These are phyloP conservation scores for Biscutella laevigata DNA, from an alignment of 441 rosid genomes.

Conservation along the genomic window DNA sequence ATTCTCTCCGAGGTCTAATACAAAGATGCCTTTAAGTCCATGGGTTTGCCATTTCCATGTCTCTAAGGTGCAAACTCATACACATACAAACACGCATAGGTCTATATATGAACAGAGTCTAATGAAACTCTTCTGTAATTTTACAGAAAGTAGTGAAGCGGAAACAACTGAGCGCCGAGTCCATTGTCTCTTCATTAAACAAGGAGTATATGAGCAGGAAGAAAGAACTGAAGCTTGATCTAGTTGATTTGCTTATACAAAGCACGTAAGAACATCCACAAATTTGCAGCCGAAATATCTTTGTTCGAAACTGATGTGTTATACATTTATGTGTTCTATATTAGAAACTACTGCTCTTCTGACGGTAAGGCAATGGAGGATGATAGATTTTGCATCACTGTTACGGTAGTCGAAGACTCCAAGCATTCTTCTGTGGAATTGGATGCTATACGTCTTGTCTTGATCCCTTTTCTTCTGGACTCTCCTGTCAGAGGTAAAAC, in stretches of 20 bases:
- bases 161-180: constrained; percentile 39
- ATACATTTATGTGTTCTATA: not conserved
- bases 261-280: constrained; percentile 51
- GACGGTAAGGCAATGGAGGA: constrained; percentile 34
- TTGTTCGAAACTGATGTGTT: constrained; percentile 1
- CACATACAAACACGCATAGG: not conserved
- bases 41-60: constrained; percentile 94
- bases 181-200: constrained; percentile 44
- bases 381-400: constrained; percentile 58
- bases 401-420: constrained; percentile 38
- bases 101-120: constrained; percentile 7
- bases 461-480: constrained; percentile 70
- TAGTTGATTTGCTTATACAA: constrained; percentile 35
- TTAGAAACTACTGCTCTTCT: constrained; percentile 22
- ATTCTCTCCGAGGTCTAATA: constrained; percentile 41
- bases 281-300: not conserved
- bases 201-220: constrained; percentile 31
- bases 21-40: constrained; percentile 37
- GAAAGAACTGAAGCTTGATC: constrained; percentile 29
- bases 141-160: constrained; percentile 56
- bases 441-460: constrained; percentile 35
- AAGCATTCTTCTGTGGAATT: constrained; percentile 31
- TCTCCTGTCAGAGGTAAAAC: constrained; percentile 69
- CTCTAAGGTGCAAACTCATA: constrained; percentile 41
- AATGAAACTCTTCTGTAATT: constrained; percentile 17